Evolutionary conservation across 257 asterid genomes (phyloP).

Genomic region (Coffea canephora): DNA sequence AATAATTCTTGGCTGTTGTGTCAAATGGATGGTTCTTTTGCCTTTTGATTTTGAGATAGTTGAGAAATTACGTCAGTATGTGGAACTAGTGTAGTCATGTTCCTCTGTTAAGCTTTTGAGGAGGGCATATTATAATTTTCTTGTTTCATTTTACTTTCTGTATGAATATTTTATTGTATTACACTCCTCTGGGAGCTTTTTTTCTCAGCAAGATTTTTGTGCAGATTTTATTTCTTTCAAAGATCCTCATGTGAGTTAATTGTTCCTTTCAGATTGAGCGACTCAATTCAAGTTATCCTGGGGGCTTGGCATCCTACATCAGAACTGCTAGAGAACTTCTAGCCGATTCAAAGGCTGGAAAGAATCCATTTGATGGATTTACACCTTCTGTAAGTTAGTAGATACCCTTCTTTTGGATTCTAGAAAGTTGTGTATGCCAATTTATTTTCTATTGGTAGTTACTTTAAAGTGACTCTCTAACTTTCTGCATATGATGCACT

Average conservation of each 20-base stretch:
- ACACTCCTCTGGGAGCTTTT: no score
- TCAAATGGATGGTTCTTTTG: neutral
- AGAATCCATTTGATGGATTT: conserved; percentile 93
- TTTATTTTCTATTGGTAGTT: neutral
- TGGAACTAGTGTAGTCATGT: neutral
- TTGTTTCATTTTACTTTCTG: no score
- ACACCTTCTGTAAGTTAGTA: conserved; percentile 82
- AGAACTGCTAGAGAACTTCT: conserved; percentile 85
- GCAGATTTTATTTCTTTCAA: neutral
- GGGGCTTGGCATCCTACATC: conserved; percentile 76
- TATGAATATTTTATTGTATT: no score
- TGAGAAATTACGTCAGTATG: neutral
- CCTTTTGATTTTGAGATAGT: neutral
- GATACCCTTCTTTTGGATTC: conserved; percentile 7
- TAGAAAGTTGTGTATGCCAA: neutral
- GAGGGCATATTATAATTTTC: neutral
- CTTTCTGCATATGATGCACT: neutral
- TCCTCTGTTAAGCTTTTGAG: neutral
- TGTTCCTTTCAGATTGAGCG: conserved; percentile 56
- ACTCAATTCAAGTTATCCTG: conserved; percentile 86
- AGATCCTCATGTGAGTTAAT: neutral
- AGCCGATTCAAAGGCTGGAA: conserved; percentile 95
- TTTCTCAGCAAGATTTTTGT: neutral
- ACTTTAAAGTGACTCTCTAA: neutral
- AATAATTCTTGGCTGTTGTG: neutral